Conservation (phyloP, 306 rosid genomes). For the Quercus ilex region DNA sequence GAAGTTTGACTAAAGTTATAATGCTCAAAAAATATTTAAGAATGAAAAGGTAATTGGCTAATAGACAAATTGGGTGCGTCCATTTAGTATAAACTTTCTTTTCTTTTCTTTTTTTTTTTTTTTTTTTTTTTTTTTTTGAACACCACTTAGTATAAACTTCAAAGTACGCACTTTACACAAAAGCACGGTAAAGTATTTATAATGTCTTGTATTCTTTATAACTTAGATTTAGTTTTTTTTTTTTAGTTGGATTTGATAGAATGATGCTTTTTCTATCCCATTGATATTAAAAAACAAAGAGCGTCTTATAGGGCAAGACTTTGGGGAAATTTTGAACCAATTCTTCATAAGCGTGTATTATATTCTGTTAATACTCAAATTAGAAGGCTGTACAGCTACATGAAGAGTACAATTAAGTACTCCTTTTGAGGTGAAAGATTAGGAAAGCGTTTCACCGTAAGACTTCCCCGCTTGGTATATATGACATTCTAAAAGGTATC, state of each 20-base stretch:
- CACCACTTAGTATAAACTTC: neutral
- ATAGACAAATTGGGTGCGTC: neutral
- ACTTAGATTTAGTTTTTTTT: neutral
- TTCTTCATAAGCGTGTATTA: neutral
- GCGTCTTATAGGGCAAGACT: neutral
- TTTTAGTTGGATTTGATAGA: neutral
- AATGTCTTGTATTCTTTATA: neutral
- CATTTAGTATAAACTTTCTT: neutral
- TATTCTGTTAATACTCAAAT: neutral
- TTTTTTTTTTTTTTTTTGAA: too few relatives aligned
- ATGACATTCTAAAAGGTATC: neutral
- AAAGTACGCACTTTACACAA: neutral
- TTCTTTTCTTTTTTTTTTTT: too few relatives aligned
- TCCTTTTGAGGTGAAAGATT: neutral
- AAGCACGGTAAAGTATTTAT: neutral
- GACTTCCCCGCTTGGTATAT: neutral
- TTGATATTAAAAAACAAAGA: neutral
- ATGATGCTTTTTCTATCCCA: neutral
- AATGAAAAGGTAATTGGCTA: neutral
- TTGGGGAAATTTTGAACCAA: neutral
- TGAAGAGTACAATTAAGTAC: neutral
- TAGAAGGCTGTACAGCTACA: neutral
- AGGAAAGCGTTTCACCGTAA: neutral
- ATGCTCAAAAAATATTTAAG: neutral
- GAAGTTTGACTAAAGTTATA: neutral